Base-by-base conservation (phyloP, 768 basidiomycete genomes). In the Amanita rimosa region DNA sequence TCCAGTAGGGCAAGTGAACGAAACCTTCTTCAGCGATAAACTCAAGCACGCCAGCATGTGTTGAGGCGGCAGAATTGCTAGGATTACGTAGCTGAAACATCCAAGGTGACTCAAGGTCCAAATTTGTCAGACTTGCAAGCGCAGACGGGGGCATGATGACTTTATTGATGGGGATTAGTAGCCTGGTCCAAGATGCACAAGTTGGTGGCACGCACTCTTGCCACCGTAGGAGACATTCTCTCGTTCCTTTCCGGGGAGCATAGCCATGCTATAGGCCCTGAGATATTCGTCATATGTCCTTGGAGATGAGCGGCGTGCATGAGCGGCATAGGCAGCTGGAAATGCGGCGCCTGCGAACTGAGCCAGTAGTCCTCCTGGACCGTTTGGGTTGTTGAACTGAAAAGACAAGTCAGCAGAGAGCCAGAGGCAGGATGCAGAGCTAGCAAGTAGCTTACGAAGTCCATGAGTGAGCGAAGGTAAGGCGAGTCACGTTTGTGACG, bases 141-240 rank as follows among this genome's bases (percentile, higher is more conserved):
- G 94, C 86, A 36, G 94, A 97, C 14, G 87, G 91, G 2, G 96
- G 96, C 91, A 99, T 93, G 47, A 99, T 89, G 54, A 98, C 96
- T 98, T 55, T 6, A 17, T 24, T 31, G 40, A 33, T 24, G 24
- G 16, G 10, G 14, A 27, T 49, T 7, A 49, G 48, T 11, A 1
- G 21, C 11, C 13, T 22, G 21, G 35, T 16, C 37, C 17, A 7
- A 43, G 17, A 43, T 1, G 22, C 36, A 53, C 33, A 37, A 38
- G 45, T 39, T 13, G 36, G 53, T 58, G 54, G 59, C 60, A 60
- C 62, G 59, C 65, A 84, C 96, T 92, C 74, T 98, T 98, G 62
- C 96, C 96, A 54, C 96, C 96, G 58, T 94, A 98, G 49, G 91
- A 89, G 26, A 99, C 67, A 62, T 98, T 96, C 53, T 90, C 81